Evolutionary conservation across 192 early-diverging fungal genomes (phyloP).

Genomic region (Gryganskiella cystojenkinii): DNA sequence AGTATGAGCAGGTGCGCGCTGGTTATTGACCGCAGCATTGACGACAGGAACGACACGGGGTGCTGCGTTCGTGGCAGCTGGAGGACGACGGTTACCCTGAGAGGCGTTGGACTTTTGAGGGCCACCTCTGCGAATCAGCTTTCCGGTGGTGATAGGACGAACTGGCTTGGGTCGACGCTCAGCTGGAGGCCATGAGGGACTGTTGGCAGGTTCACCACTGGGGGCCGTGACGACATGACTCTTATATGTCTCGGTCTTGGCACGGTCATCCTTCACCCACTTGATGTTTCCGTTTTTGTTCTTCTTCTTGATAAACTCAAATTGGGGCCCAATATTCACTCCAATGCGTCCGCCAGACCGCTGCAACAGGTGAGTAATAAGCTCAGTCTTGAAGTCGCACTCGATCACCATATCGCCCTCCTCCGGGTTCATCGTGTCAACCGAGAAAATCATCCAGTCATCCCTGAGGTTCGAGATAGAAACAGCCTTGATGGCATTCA

Average conservation of each 20-base stretch:
- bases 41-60: slow-evolving; percentile 10
- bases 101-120: slow-evolving; percentile 8
- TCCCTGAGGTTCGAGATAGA: slow-evolving; percentile 78
- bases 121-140: slow-evolving; percentile 38
- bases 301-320: slow-evolving; percentile 79
- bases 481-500: slow-evolving; percentile 65
- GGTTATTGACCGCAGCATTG: slow-evolving; percentile 2
- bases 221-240: slow-evolving; percentile 72
- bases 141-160: slow-evolving; percentile 51
- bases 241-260: slow-evolving; percentile 69
- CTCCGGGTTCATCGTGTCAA: slow-evolving; percentile 54
- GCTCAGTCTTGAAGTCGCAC: slow-evolving; percentile 79
- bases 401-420: slow-evolving; percentile 72
- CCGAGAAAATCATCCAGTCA: slow-evolving; percentile 68
- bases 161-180: slow-evolving; percentile 27
- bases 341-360: slow-evolving; percentile 67
- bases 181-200: slow-evolving; percentile 57
- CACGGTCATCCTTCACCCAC: slow-evolving; percentile 76
- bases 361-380: slow-evolving; percentile 69
- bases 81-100: slow-evolving; percentile 20
- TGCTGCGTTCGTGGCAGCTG: slow-evolving; percentile 16
- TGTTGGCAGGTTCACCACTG: slow-evolving; percentile 72
- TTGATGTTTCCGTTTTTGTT: slow-evolving; percentile 77
- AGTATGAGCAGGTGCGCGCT: slow-evolving; percentile 6
- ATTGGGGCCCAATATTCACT: slow-evolving; percentile 66